Percentiles rank a stretch among this genome's conserved stretches.
These are phyloP conservation scores for Fraxinus platypoda DNA, from an alignment of 305 asterid genomes.

Conservation along the genomic window DNA sequence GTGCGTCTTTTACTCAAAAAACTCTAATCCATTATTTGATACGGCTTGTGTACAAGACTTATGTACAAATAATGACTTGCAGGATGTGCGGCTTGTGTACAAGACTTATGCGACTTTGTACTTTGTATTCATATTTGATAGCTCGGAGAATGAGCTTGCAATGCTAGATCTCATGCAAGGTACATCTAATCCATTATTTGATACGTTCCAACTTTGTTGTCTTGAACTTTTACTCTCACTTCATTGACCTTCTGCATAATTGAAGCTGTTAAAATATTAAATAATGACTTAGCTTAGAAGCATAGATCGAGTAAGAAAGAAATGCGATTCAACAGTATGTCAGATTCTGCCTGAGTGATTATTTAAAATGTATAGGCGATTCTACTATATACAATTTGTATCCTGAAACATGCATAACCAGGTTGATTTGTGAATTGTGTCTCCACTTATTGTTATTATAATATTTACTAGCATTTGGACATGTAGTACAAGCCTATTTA, in stretches of 20 bases:
- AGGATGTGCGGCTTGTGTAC: conserved; percentile 85
- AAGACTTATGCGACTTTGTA: conserved; percentile 86
- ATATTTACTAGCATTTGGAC: background rate
- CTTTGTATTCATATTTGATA: conserved; percentile 75
- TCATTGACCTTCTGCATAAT: background rate
- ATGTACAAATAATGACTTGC: too few relatives aligned
- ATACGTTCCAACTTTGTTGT: background rate
- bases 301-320: background rate
- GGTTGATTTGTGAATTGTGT: background rate
- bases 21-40: conserved; percentile 27
- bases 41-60: conserved; percentile 82
- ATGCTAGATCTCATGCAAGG: conserved; percentile 99
- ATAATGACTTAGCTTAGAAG: conserved; percentile 6
- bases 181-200: conserved; percentile 29
- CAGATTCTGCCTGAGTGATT: background rate
- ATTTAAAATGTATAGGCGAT: background rate
- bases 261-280: background rate
- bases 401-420: background rate
- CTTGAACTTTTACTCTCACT: background rate
- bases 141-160: conserved; percentile 88
- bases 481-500: background rate
- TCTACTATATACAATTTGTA: background rate
- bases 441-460: background rate
- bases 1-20: background rate
- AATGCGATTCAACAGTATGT: background rate